phyloP scores from a whole-genome alignment of 345 rosid species.

The Diplotaxis tenuifolia region DNA sequence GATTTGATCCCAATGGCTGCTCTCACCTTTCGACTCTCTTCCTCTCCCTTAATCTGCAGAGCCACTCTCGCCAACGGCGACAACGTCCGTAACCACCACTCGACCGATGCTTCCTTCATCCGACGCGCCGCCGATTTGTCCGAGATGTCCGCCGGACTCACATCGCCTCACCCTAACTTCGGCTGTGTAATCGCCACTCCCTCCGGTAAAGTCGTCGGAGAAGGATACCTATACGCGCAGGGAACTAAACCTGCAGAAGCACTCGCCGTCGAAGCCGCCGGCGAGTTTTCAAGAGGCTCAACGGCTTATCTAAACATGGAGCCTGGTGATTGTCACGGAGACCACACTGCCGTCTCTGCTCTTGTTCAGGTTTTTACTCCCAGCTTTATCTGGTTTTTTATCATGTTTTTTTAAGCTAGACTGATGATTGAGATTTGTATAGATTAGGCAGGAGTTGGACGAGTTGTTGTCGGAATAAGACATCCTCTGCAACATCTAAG shows the following conservation, averaged over 20 bases:
- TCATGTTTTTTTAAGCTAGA: not conserved
- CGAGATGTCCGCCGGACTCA: conserved; percentile 73
- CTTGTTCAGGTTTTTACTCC: conserved; percentile 65
- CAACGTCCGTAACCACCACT: conserved; percentile 32
- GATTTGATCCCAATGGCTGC: conserved; percentile 37
- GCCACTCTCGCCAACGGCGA: conserved; percentile 21
- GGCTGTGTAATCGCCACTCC: conserved; percentile 72
- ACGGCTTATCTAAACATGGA: conserved; percentile 86
- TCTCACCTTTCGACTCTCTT: conserved; percentile 33
- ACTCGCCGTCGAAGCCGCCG: conserved; percentile 69
- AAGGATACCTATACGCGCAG: conserved; percentile 81
- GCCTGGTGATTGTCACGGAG: conserved; percentile 95
- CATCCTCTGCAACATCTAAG: conserved; percentile 87
- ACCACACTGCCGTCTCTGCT: conserved; percentile 74
- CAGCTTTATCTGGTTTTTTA: not conserved
- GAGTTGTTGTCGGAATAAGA: conserved; percentile 88
- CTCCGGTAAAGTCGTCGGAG: conserved; percentile 61
- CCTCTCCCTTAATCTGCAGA: conserved; percentile 41
- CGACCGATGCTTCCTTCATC: conserved; percentile 53
- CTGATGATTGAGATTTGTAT: conserved; percentile 39
- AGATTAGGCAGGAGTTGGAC: conserved; percentile 80
- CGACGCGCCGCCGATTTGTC: conserved; percentile 66
- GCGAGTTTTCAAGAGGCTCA: conserved; percentile 52
- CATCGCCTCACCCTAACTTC: conserved; percentile 91
- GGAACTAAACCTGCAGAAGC: conserved; percentile 85